These are phyloP conservation scores for Penicillium fimorum DNA, from an alignment of 495 filamentous ascomycete genomes.

Conservation along the genomic window DNA sequence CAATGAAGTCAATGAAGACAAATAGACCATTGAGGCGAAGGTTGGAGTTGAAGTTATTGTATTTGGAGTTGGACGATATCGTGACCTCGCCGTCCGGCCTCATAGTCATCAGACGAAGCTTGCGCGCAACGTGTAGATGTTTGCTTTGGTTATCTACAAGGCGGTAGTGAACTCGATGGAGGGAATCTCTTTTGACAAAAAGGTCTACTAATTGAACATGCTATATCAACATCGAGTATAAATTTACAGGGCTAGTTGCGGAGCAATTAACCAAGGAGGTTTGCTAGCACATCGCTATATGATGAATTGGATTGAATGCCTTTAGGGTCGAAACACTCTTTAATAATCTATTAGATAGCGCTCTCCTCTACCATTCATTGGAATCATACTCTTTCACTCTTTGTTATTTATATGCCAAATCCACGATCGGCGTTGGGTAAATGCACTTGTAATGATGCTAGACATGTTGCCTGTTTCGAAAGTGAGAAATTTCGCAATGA, in stretches of 20 bases:
- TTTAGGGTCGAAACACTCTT: too few relatives aligned
- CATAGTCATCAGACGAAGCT: background rate
- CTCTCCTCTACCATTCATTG: too few relatives aligned
- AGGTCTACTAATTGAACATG: background rate
- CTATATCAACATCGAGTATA: background rate
- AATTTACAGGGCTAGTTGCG: background rate
- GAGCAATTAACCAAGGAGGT: too few relatives aligned
- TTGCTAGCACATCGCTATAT: too few relatives aligned
- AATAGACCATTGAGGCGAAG: background rate
- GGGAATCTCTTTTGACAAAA: background rate
- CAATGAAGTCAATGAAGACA: background rate
- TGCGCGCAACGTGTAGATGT: background rate
- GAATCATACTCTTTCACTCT: too few relatives aligned
- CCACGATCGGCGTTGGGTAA: too few relatives aligned
- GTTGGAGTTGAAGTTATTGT: background rate
- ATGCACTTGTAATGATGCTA: too few relatives aligned
- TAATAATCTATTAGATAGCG: too few relatives aligned
- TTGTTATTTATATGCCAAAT: too few relatives aligned
- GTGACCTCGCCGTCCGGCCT: background rate
- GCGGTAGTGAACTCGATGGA: background rate
- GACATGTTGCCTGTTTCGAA: too few relatives aligned
- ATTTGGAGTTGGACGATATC: background rate
- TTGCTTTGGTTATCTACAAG: background rate
- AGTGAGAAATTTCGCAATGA: too few relatives aligned
- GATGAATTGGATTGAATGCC: too few relatives aligned